Evolutionary conservation across 2,329 filamentous ascomycete genomes (phyloP), one percentile per base, ranked within the genome.

Genomic region (Penicillium palitans): DNA sequence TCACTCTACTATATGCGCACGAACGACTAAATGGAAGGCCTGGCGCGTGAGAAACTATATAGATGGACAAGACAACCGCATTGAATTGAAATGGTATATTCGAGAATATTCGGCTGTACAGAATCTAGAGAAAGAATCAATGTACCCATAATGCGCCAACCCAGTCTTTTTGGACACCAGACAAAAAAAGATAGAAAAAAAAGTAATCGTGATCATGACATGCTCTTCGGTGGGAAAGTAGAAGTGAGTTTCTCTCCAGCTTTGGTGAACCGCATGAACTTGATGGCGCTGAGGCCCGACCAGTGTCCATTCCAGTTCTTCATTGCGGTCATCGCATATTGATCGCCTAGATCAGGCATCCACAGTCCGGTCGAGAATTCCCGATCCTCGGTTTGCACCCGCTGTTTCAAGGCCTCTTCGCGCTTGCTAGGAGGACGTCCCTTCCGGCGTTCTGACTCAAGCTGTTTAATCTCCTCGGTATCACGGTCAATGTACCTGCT

Each of bases 321-420:
- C 41, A 98, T 76, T 64, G 84, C 82, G 57, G 81, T 76, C 52
- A 90, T 76, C 65, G 87, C 91, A 48, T 87, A 83, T 41, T 82
- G 80, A 42, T 87, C 83, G 55, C 86, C 84, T 54, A 97, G 78
- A 71, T 97, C 90, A 0, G 93, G 93, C 41, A 96, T 75, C 75
- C 74, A 89, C 70, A 96, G 96, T 0, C 95, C 95, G 53, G 87
- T 86, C 62, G 88, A 84, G 65, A 90, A 90, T 78, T 99, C 95
- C 66, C 89, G 89, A 70, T 88, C 82, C 63, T 97, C 89, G 1
- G 78, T 79, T 15, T 84, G 82, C 55, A 90, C 87, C 63, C 87
- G 88, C 68, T 90, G 82, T 72, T 86, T 87, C 40, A 98, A 79
- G 21, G 90, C 78, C 65, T 93, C 90, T 73, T 97, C 91, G 60